These are phyloP conservation scores for Verticillium albo-atrum DNA, from an alignment of 2,329 filamentous ascomycete species.

Conservation along the genomic window DNA sequence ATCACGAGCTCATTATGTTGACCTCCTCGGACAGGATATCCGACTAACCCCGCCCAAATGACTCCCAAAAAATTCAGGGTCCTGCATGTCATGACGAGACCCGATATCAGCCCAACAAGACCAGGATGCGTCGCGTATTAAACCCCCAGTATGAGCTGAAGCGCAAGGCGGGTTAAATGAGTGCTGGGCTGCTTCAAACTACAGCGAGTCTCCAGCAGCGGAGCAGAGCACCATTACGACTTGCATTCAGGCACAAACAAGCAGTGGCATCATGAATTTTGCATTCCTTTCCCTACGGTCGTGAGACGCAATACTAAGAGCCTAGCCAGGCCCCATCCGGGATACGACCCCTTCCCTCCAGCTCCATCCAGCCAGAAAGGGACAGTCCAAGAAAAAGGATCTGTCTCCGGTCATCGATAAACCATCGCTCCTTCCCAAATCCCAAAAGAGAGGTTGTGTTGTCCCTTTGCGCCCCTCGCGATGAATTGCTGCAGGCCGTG, in stretches of 20 bases:
- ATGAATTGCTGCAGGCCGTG: neutral
- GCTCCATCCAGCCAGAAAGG: neutral
- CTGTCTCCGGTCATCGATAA: neutral
- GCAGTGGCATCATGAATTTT: slow-evolving; percentile 15
- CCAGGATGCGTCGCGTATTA: no score
- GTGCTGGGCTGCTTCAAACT: no score
- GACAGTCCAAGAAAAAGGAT: neutral
- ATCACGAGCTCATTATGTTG: no score
- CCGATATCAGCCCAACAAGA: no score
- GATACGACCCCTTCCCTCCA: slow-evolving; percentile 4
- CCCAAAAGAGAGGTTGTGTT: neutral
- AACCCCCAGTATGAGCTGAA: no score
- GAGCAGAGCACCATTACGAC: neutral
- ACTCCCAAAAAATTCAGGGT: no score
- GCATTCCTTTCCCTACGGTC: slow-evolving; percentile 43
- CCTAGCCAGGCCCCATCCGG: slow-evolving; percentile 15
- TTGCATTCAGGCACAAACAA: neutral
- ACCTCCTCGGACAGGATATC: no score
- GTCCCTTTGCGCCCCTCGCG: neutral
- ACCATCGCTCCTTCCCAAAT: neutral
- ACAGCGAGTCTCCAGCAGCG: no score
- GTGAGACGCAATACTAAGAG: slow-evolving; percentile 36
- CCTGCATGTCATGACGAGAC: no score
- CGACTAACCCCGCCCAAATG: no score
- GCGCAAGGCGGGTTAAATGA: no score